A percentile compares a stretch with the other conserved stretches of the same genome.
These are phyloP conservation scores for Fusarium nematophilum DNA, from an alignment of 2,329 filamentous ascomycete species.

Conservation along the genomic window DNA sequence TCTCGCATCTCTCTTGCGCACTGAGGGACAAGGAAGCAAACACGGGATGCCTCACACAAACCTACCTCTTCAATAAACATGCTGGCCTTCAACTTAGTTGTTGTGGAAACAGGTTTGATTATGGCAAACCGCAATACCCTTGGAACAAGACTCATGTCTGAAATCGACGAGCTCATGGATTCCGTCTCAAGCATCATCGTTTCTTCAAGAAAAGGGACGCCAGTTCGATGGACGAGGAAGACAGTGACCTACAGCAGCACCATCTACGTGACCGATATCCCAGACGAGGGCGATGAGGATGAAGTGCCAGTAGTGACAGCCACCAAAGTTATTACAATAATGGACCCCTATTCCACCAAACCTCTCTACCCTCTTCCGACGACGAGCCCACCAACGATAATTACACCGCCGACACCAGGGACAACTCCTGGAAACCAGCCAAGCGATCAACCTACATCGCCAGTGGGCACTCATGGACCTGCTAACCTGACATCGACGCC, in stretches of 20 bases:
- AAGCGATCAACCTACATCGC: neutral
- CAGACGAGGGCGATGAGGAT: slow-evolving; percentile 1
- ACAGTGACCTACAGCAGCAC: slow-evolving; percentile 8
- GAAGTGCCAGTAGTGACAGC: slow-evolving; percentile 24
- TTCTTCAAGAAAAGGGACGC: slow-evolving; percentile 8
- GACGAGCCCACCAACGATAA: neutral
- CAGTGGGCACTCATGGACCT: neutral
- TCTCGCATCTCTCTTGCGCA: slow-evolving; percentile 24
- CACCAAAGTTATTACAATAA: slow-evolving; percentile 18
- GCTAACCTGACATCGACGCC: neutral
- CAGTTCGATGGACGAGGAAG: slow-evolving; percentile 18
- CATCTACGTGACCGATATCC: slow-evolving; percentile 18
- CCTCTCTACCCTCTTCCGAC: neutral
- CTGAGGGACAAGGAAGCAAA: slow-evolving; percentile 38
- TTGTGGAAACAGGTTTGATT: slow-evolving; percentile 10
- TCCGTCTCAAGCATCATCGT: slow-evolving; percentile 12
- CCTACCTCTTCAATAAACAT: slow-evolving; percentile 20
- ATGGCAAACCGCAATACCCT: slow-evolving; percentile 11
- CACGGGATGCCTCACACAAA: slow-evolving; percentile 19
- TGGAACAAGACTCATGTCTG: slow-evolving; percentile 9
- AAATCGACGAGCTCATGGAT: slow-evolving; percentile 31
- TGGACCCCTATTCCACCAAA: slow-evolving; percentile 17
- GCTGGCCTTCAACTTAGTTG: slow-evolving; percentile 9
- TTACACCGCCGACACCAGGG: neutral
- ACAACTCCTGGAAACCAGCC: slow-evolving; percentile 6